Conservation (phyloP, 257 asterid species). For the Solanum sejunctum region DNA sequence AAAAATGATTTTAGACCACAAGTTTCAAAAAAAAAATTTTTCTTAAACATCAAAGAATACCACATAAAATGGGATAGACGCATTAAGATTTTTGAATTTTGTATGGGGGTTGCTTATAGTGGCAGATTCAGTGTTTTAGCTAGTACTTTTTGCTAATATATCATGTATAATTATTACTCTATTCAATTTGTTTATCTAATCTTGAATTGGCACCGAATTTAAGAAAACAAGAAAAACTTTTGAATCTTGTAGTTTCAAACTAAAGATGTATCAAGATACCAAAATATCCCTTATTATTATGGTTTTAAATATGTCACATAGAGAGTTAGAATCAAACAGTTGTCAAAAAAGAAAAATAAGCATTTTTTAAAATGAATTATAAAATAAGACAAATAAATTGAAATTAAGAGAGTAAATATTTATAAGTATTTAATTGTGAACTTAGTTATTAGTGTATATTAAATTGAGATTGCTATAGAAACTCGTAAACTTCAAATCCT, state of each 20-base stretch:
- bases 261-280: no score
- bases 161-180: neutral
- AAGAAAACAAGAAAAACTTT: neutral
- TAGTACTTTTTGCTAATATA: neutral
- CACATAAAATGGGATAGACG: no score
- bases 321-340: neutral
- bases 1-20: no score
- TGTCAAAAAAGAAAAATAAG: neutral
- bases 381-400: neutral
- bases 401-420: neutral
- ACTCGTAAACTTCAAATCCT: neutral
- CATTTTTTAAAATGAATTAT: neutral
- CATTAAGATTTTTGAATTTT: no score
- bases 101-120: neutral
- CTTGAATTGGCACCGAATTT: neutral
- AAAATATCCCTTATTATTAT: no score
- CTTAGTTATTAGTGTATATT: no score
- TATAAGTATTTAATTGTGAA: no score
- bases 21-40: no score
- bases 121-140: neutral
- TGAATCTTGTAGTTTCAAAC: no score
- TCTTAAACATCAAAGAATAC: no score
- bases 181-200: neutral
- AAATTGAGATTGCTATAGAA: neutral
- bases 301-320: no score